Percentiles rank a stretch among this genome's conserved stretches.
Evolutionary conservation across 1,139 yeast species (phyloP).

Genomic region (Yamadazyma conglobata): DNA sequence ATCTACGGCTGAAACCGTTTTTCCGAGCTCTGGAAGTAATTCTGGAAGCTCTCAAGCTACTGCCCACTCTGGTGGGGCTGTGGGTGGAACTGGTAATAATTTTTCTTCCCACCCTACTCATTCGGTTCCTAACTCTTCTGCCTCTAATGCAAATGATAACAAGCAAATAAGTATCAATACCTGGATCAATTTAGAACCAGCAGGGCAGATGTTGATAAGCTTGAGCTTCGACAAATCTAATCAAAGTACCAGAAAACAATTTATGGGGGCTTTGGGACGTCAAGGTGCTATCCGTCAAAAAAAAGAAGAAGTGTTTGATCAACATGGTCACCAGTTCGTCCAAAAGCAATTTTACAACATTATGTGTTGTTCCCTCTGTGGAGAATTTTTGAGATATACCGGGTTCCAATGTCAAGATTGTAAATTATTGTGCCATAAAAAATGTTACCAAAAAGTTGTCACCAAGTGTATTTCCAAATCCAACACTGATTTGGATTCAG

Average conservation of each 20-base stretch:
- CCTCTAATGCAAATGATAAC: constrained; percentile 1
- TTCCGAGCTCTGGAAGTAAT: constrained; percentile 4
- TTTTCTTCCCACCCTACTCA: constrained; percentile 6
- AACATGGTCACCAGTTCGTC: constrained; percentile 95
- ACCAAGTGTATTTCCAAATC: constrained; percentile 94
- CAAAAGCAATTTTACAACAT: constrained; percentile 93
- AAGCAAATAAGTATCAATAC: constrained; percentile 43
- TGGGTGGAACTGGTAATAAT: too few species aligned
- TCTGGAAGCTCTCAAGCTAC: constrained; percentile 2
- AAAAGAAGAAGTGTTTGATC: constrained; percentile 92
- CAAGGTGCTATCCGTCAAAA: constrained; percentile 97
- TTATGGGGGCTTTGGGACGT: constrained; percentile 82
- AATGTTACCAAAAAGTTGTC: constrained; percentile 90
- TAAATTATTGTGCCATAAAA: constrained; percentile 88
- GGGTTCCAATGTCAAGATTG: constrained; percentile 97
- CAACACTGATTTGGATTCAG: constrained; percentile 71
- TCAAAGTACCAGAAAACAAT: constrained; percentile 48
- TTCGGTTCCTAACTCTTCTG: neutral
- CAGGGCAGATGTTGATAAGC: constrained; percentile 79
- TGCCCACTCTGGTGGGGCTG: neutral
- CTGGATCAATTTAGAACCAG: constrained; percentile 94
- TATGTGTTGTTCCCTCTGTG: constrained; percentile 97
- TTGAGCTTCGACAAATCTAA: constrained; percentile 74
- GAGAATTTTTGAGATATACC: constrained; percentile 88
- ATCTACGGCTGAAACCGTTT: constrained; percentile 19